Percentiles rank a stretch among this genome's conserved stretches.
Evolutionary conservation across 257 asterid genomes (phyloP).

Genomic region (Solanum pinnatisectum): DNA sequence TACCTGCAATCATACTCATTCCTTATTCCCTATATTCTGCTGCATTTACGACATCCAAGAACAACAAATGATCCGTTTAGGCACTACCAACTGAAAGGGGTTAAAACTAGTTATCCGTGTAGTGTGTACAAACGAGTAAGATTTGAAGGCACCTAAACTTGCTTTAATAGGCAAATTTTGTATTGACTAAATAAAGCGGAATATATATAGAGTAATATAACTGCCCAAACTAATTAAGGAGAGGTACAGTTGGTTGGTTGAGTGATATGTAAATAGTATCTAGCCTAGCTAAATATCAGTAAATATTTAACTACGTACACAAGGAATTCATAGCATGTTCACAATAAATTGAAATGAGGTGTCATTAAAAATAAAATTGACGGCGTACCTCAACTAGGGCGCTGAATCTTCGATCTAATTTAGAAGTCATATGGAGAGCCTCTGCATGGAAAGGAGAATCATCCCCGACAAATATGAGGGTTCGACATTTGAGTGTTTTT

Average conservation of each 20-base stretch:
- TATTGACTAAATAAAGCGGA: background rate
- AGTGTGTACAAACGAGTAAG: background rate
- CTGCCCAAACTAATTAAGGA: background rate
- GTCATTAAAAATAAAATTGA: background rate
- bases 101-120: background rate
- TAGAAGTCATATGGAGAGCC: slow-evolving; percentile 57
- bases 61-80: background rate
- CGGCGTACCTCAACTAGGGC: slow-evolving; percentile 85
- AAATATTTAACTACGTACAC: background rate
- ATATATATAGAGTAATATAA: background rate
- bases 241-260: background rate
- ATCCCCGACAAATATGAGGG: slow-evolving; percentile 81
- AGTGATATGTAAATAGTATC: background rate
- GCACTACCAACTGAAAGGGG: background rate
- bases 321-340: background rate
- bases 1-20: slow-evolving; percentile 35
- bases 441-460: slow-evolving; percentile 69
- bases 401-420: slow-evolving; percentile 68
- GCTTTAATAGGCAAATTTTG: background rate
- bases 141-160: background rate
- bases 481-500: slow-evolving; percentile 63
- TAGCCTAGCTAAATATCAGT: background rate
- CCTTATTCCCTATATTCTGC: background rate
- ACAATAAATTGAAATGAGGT: background rate
- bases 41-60: background rate